Evolutionary conservation across 768 basidiomycete genomes (phyloP).

Genomic region (Thelephora ganbajun): DNA sequence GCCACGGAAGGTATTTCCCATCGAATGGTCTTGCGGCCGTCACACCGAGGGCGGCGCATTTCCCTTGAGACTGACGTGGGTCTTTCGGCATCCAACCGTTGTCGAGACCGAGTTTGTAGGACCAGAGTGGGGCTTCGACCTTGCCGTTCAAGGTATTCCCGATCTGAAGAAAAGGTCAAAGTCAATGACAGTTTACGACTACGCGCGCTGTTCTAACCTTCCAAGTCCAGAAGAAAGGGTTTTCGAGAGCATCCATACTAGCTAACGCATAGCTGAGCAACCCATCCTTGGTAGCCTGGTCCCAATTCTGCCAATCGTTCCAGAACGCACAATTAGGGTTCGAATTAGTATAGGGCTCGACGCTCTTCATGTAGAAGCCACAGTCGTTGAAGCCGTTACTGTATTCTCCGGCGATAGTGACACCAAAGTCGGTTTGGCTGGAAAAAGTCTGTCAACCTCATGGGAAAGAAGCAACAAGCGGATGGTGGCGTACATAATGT

Average conservation of each 20-base stretch:
- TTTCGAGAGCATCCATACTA: constrained; percentile 50
- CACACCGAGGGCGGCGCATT: constrained; percentile 44
- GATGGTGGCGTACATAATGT: constrained; percentile 25
- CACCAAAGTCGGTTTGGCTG: constrained; percentile 41
- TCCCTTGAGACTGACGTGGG: constrained; percentile 47
- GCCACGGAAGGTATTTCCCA: constrained; percentile 41
- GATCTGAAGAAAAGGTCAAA: constrained; percentile 1
- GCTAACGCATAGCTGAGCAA: constrained; percentile 34
- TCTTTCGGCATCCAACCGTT: constrained; percentile 69
- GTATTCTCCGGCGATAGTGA: constrained; percentile 66
- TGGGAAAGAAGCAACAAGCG: not conserved
- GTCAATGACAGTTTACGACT: not conserved
- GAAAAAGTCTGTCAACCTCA: not conserved
- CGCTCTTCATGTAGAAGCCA: constrained; percentile 31
- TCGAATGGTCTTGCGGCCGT: constrained; percentile 28
- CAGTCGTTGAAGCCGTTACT: constrained; percentile 53
- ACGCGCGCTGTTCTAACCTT: constrained; percentile 23
- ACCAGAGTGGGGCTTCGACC: constrained; percentile 47
- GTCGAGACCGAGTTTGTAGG: constrained; percentile 51
- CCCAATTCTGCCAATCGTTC: constrained; percentile 36
- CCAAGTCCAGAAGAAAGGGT: constrained; percentile 78
- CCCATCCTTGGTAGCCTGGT: constrained; percentile 32
- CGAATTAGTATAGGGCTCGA: constrained; percentile 9
- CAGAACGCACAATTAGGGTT: constrained; percentile 25
- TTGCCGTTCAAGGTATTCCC: constrained; percentile 31